Evolutionary conservation across 2,329 filamentous ascomycete genomes (phyloP).

Genomic region (Cladosporium sp.): DNA sequence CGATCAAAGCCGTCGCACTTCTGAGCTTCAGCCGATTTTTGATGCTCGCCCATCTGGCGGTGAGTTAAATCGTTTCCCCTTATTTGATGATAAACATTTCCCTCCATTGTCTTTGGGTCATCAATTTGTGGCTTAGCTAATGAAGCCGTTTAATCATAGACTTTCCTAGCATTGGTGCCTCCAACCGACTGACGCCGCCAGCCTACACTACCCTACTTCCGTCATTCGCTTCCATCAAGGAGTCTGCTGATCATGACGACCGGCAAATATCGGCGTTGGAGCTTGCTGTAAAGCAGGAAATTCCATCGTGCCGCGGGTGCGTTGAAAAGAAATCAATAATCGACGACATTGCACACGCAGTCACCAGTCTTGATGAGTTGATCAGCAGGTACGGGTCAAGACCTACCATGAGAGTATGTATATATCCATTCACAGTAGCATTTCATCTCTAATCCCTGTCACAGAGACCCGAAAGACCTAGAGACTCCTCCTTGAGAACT

Average conservation of each 20-base stretch:
- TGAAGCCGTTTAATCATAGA: neutral
- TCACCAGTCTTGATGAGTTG: conserved; percentile 29
- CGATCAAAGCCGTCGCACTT: neutral
- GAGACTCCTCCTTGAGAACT: conserved; percentile 25
- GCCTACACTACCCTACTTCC: conserved; percentile 29
- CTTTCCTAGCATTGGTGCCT: neutral
- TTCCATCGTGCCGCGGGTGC: conserved; percentile 30
- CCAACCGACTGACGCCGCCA: neutral
- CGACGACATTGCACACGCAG: conserved; percentile 30
- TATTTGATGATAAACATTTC: neutral
- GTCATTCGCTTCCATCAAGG: conserved; percentile 32
- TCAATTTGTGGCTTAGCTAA: neutral
- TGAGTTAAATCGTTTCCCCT: neutral
- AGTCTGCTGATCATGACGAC: conserved; percentile 27
- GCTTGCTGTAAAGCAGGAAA: conserved; percentile 20
- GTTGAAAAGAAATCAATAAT: conserved; percentile 30
- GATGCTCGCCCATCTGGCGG: neutral
- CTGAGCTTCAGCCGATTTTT: neutral
- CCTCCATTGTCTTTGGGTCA: neutral
- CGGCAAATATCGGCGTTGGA: neutral
- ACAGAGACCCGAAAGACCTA: conserved; percentile 26
- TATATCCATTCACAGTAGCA: neutral
- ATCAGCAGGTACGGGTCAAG: conserved; percentile 26
- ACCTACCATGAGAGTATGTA: conserved; percentile 20
- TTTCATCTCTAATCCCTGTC: neutral